These are phyloP conservation scores for Pelargonium citronellum DNA, from an alignment of 441 rosid species.

Conservation along the genomic window DNA sequence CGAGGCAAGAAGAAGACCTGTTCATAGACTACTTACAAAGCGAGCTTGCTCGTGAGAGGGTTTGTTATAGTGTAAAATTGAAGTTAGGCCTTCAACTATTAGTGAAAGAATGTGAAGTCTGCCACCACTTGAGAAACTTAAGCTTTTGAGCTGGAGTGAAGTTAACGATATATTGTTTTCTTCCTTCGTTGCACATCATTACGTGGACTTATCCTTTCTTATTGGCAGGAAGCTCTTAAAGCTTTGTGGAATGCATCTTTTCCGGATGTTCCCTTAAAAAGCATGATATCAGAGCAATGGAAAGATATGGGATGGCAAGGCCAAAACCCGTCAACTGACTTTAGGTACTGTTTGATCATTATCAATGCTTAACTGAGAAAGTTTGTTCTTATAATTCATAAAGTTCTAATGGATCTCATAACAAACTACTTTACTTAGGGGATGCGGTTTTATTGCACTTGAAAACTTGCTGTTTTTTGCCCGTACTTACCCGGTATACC, in stretches of 20 bases:
- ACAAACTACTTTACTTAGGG: slow-evolving; percentile 41
- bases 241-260: slow-evolving; percentile 70
- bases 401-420: background rate
- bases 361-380: background rate
- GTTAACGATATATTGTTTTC: no score
- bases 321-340: slow-evolving; percentile 92
- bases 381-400: background rate
- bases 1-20: no score
- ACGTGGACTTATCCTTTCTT: slow-evolving; percentile 10
- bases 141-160: no score
- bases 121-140: no score
- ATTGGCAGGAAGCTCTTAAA: slow-evolving; percentile 66
- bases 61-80: no score
- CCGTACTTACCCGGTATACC: slow-evolving; percentile 71
- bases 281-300: slow-evolving; percentile 91
- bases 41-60: no score
- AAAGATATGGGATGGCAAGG: slow-evolving; percentile 99
- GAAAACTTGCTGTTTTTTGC: slow-evolving; percentile 86
- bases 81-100: no score
- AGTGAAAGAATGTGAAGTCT: no score
- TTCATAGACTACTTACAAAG: no score
- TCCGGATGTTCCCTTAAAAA: slow-evolving; percentile 52
- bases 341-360: slow-evolving; percentile 43
- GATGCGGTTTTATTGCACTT: slow-evolving; percentile 79
- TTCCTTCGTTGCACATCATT: background rate